These are phyloP conservation scores for Apiospora hydei DNA, from an alignment of 2,329 filamentous ascomycete species.

Conservation along the genomic window DNA sequence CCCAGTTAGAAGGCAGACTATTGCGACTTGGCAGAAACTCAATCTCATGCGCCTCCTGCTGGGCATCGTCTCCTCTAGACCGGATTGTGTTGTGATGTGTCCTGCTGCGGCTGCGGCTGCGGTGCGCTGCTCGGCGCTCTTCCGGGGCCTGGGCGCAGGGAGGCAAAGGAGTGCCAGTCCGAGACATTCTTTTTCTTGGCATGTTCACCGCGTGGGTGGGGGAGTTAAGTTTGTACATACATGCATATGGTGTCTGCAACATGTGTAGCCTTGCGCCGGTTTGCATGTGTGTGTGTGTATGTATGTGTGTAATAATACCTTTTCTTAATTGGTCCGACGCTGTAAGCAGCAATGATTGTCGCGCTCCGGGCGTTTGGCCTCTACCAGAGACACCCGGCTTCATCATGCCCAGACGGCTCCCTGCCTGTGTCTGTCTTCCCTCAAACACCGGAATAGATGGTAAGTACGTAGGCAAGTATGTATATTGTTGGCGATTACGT, in stretches of 20 bases:
- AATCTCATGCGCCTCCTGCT: not conserved
- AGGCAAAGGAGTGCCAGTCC: not conserved
- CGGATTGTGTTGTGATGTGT: not conserved
- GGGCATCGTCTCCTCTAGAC: not conserved
- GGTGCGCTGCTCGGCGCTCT: not conserved
- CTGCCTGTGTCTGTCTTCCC: not conserved
- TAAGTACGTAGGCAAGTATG: not conserved
- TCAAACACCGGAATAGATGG: not conserved
- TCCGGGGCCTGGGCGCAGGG: slow-evolving; percentile 12
- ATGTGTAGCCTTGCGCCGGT: not conserved
- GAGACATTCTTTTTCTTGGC: slow-evolving; percentile 11
- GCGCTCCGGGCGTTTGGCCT: not conserved
- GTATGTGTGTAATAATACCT: not conserved
- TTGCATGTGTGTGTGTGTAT: not conserved
- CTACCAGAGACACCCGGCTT: slow-evolving; percentile 7
- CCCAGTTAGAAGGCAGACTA: not conserved
- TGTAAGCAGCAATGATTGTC: slow-evolving; percentile 1
- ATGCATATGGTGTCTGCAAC: not conserved
- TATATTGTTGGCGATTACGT: not conserved
- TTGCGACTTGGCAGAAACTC: slow-evolving; percentile 13
- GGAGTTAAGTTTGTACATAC: slow-evolving; percentile 1
- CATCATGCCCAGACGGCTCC: not conserved
- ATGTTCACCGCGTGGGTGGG: not conserved
- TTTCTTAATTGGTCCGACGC: not conserved
- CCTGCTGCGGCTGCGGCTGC: no score